Evolutionary conservation across 169 alveolate genomes (phyloP).

Genomic region (Cryptosporidium xiaoi): DNA sequence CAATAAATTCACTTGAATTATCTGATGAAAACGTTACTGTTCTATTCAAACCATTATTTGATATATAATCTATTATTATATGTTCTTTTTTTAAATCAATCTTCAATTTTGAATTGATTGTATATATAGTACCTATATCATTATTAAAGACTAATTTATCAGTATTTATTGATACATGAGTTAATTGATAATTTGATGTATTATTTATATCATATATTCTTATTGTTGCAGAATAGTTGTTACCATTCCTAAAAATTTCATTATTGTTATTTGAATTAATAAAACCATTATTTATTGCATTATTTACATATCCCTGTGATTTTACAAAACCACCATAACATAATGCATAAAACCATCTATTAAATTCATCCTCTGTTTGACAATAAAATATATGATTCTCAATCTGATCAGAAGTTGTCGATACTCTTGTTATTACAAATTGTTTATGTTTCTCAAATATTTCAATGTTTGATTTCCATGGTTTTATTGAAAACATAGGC

Average conservation of each 20-base stretch:
- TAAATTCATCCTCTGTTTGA: constrained; percentile 69
- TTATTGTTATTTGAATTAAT: no score
- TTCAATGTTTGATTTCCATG: constrained; percentile 53
- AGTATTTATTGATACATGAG: constrained; percentile 22
- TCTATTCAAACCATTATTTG: background rate
- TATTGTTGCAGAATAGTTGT: constrained; percentile 1
- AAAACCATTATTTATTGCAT: background rate
- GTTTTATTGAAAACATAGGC: constrained; percentile 55
- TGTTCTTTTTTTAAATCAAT: constrained; percentile 12
- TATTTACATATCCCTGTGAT: background rate
- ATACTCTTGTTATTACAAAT: constrained; percentile 35
- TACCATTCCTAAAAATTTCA: background rate
- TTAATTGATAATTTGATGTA: constrained; percentile 2
- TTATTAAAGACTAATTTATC: constrained; percentile 17
- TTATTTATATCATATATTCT: constrained; percentile 1
- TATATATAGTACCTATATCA: constrained; percentile 4
- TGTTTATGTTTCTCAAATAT: constrained; percentile 59
- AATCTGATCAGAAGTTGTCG: constrained; percentile 57
- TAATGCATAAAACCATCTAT: constrained; percentile 69
- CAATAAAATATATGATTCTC: constrained; percentile 57
- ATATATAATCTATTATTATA: background rate
- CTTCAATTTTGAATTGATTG: constrained; percentile 24
- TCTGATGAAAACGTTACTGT: constrained; percentile 7
- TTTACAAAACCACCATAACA: constrained; percentile 64
- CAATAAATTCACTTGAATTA: constrained; percentile 12